Evolutionary conservation across 2,329 filamentous ascomycete genomes (phyloP), one percentile per base, ranked within the genome.

Genomic region (Scytalidium sp.): DNA sequence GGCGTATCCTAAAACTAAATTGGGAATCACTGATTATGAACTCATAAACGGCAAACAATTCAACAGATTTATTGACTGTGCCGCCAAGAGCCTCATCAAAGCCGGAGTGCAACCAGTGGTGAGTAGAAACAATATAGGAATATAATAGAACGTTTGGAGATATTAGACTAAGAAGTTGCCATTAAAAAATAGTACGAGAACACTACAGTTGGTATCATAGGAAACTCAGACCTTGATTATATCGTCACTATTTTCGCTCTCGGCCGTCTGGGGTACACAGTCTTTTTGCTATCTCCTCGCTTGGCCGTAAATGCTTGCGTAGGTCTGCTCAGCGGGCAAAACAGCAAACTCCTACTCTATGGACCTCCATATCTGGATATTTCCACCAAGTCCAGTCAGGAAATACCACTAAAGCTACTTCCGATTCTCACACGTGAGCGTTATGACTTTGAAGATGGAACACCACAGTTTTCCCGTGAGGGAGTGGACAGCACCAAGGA

Each of bases 231-330:
- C 49, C 66, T 81, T 19, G 72, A 77, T 48, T 78, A 77, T 50
- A 66, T 80, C 39, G 66, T 80, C 25, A 73, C 75, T 10, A 64
- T 78, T n/a, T 68, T 80, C 23, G 78, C 75, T 3, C 59, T 83
- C 29, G 72, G 71, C 19, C 70, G 76, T 49, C 64, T 83, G 44
- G 79, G 79, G 3, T 79, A 78, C 63, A 70, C 76, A 1, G 68
- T 72, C 3, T 65, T 83, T 2, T 72, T 80, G 22, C 67, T 83
- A 2, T 81, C 78, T 1, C 79, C 76, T 1, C 67, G 80, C 2
- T 69, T 83, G 2, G 71, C 78, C 2, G 67, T 70, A 2, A 68
- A 71, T 42, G 80, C 79, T 2, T 75, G 78, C 51, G 62, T 69
- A 15, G 70, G 68, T 20, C 61, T 81, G 9, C 65, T 79, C 17